These are phyloP conservation scores for Delphinella strobiligena DNA, from an alignment of 2,329 filamentous ascomycete species.

Conservation along the genomic window DNA sequence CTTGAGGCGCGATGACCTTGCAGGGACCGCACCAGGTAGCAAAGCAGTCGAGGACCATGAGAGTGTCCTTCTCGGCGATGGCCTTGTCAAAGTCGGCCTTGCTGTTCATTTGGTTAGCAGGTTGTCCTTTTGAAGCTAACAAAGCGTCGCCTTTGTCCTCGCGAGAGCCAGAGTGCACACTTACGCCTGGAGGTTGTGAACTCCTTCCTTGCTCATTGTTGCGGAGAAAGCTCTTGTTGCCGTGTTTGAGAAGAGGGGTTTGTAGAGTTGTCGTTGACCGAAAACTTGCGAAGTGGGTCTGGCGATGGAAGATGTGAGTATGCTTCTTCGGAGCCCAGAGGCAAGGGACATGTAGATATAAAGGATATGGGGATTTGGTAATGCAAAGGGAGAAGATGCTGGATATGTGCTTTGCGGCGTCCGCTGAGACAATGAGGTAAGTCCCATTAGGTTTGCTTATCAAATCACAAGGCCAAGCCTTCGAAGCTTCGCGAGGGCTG, in stretches of 20 bases:
- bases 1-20: conserved; percentile 72
- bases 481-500: neutral
- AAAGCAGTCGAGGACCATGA: conserved; percentile 76
- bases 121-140: too few relatives aligned
- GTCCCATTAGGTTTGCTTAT: neutral
- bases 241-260: conserved; percentile 12
- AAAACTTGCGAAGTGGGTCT: conserved; percentile 7
- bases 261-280: conserved; percentile 8
- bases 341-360: conserved; percentile 6
- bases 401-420: too few relatives aligned
- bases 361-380: neutral
- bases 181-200: conserved; percentile 38
- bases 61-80: conserved; percentile 38
- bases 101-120: conserved; percentile 26
- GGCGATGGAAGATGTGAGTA: conserved; percentile 10
- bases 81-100: conserved; percentile 47
- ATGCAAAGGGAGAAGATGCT: neutral
- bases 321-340: conserved; percentile 3
- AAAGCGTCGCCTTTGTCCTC: too few relatives aligned
- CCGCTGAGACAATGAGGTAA: too few relatives aligned
- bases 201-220: conserved; percentile 34
- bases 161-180: too few relatives aligned
- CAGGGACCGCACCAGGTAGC: conserved; percentile 91
- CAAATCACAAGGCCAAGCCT: neutral
- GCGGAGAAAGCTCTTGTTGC: conserved; percentile 25